These are phyloP conservation scores for Candida tammaniensis DNA, from an alignment of 805 yeast species.

Conservation along the genomic window DNA sequence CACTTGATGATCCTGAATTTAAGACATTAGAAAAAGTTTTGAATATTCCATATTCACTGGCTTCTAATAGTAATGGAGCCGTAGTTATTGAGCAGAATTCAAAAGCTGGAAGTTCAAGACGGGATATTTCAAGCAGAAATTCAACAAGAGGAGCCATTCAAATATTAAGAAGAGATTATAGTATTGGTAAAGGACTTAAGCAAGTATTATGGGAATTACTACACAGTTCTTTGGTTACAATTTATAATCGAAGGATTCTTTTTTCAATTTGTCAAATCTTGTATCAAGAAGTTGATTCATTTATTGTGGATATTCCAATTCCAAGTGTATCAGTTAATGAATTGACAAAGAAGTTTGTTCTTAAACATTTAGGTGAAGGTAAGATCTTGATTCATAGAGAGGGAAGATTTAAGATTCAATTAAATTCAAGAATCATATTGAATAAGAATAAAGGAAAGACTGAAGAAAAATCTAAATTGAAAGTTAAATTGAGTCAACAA, in stretches of 20 bases:
- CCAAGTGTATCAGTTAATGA: slow-evolving; percentile 56
- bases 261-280: slow-evolving; percentile 66
- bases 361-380: slow-evolving; percentile 52
- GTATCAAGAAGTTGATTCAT: slow-evolving; percentile 57
- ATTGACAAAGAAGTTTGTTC: slow-evolving; percentile 55
- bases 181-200: slow-evolving; percentile 56
- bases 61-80: slow-evolving; percentile 17
- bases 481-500: slow-evolving; percentile 8
- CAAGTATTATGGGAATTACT: slow-evolving; percentile 66
- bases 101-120: slow-evolving; percentile 47
- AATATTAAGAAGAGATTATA: slow-evolving; percentile 56
- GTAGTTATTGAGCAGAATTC: slow-evolving; percentile 51
- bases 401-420: slow-evolving; percentile 53
- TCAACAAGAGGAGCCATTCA: slow-evolving; percentile 66
- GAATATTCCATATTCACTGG: slow-evolving; percentile 11
- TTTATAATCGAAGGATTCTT: slow-evolving; percentile 58
- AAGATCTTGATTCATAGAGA: slow-evolving; percentile 60
- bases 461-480: slow-evolving; percentile 12
- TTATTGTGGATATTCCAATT: slow-evolving; percentile 58
- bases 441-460: slow-evolving; percentile 4
- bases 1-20: slow-evolving; percentile 66
- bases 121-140: slow-evolving; percentile 64
- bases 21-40: slow-evolving; percentile 29
- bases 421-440: slow-evolving; percentile 25
- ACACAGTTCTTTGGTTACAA: slow-evolving; percentile 57